Conservation (phyloP, 208 protist species). For the Acanthamoeba triangularis region DNA sequence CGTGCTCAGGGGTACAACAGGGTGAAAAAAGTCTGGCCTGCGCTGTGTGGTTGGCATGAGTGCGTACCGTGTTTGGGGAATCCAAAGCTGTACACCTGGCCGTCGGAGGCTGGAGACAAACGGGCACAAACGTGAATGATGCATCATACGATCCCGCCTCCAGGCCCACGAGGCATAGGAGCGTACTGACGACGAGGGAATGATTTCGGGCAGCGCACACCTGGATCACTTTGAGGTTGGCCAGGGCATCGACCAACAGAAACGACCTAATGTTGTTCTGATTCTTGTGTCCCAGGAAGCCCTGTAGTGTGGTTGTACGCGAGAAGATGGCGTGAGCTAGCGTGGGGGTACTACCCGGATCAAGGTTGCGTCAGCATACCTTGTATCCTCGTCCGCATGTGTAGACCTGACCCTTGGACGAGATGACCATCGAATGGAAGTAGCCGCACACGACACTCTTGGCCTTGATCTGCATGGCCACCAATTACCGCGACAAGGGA, state of each 20-base stretch:
- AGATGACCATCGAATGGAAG: constrained; percentile 56
- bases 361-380: background rate
- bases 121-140: background rate
- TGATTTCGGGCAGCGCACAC: constrained; percentile 66
- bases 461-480: background rate
- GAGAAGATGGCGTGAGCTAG: background rate
- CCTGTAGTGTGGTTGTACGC: background rate
- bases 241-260: constrained; percentile 34
- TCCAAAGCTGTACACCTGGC: constrained; percentile 60
- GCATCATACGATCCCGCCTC: no score
- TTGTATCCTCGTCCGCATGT: constrained; percentile 64
- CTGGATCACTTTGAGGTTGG: constrained; percentile 2
- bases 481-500: background rate
- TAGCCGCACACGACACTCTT: constrained; percentile 61
- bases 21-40: background rate
- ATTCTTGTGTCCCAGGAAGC: constrained; percentile 66
- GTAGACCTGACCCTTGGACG: constrained; percentile 49
- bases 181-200: constrained; percentile 57
- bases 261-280: constrained; percentile 70
- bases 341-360: background rate
- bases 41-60: background rate
- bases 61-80: constrained; percentile 65
- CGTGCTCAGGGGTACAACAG: background rate
- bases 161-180: background rate
- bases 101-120: background rate